Evolutionary conservation across 352 stramenopile species (phyloP).

Genomic region (Globisporangium nodosum): DNA sequence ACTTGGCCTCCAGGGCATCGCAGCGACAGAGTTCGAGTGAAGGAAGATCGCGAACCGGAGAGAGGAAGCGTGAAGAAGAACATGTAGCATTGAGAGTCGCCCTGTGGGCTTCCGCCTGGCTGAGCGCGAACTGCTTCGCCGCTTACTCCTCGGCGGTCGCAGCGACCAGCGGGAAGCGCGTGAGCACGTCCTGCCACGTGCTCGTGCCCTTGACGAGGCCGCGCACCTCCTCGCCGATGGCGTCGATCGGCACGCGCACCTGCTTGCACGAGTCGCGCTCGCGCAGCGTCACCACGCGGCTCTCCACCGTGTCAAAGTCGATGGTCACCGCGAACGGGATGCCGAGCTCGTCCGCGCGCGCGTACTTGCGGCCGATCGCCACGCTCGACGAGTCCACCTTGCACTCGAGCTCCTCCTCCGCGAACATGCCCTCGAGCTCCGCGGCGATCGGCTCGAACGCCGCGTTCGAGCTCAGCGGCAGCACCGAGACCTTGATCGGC

Average conservation of each 20-base stretch:
- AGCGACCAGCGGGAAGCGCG: slow-evolving; percentile 82
- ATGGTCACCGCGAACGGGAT: slow-evolving; percentile 98
- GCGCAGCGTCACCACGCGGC: slow-evolving; percentile 94
- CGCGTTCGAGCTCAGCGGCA: slow-evolving; percentile 89
- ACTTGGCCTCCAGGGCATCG: no score
- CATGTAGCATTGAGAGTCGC: not conserved
- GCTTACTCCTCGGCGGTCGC: slow-evolving; percentile 25
- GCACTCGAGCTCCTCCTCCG: slow-evolving; percentile 67
- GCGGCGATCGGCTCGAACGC: slow-evolving; percentile 78
- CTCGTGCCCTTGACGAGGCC: slow-evolving; percentile 80
- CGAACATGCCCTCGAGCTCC: slow-evolving; percentile 73
- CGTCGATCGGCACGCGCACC: slow-evolving; percentile 89
- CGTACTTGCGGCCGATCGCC: slow-evolving; percentile 95
- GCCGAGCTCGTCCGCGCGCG: slow-evolving; percentile 96
- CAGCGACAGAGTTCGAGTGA: no score
- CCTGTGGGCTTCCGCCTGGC: no score
- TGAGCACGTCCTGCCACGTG: slow-evolving; percentile 77
- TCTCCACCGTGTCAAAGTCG: slow-evolving; percentile 95
- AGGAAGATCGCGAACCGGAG: not conserved
- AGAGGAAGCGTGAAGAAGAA: not conserved
- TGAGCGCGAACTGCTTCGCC: not conserved
- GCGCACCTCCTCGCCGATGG: slow-evolving; percentile 79
- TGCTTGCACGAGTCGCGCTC: slow-evolving; percentile 97
- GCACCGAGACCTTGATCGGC: slow-evolving; percentile 98
- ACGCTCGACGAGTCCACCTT: slow-evolving; percentile 95